These are phyloP conservation scores for Trypethelium eluteriae DNA, from an alignment of 495 filamentous ascomycete species.

Conservation along the genomic window DNA sequence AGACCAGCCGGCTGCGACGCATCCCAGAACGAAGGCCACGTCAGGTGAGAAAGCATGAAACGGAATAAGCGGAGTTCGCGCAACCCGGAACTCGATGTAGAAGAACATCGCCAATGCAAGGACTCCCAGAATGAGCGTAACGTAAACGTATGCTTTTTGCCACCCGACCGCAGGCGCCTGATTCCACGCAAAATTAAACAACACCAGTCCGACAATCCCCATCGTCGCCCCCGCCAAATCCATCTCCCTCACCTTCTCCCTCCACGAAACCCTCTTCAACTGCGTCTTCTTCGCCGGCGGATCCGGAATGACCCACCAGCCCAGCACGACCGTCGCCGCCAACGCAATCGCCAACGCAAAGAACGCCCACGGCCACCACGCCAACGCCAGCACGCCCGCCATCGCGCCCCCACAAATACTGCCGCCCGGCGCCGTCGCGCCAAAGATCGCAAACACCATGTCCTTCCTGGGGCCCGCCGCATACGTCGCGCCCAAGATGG, in stretches of 20 bases:
- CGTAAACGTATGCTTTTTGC: slow-evolving; percentile 46
- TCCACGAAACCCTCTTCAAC: slow-evolving; percentile 24
- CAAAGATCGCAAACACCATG: slow-evolving; percentile 58
- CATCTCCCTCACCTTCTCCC: slow-evolving; percentile 31
- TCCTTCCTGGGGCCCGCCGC: slow-evolving; percentile 48
- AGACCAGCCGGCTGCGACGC: slow-evolving; percentile 52
- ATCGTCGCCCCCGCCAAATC: slow-evolving; percentile 45
- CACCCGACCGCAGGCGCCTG: slow-evolving; percentile 55
- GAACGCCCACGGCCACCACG: slow-evolving; percentile 63
- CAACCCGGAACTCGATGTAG: slow-evolving; percentile 42
- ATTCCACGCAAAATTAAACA: slow-evolving; percentile 48
- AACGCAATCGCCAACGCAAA: slow-evolving; percentile 49
- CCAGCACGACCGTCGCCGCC: slow-evolving; percentile 36
- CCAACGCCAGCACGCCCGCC: slow-evolving; percentile 43
- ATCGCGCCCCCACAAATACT: slow-evolving; percentile 46
- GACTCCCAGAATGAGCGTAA: slow-evolving; percentile 50
- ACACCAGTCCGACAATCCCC: slow-evolving; percentile 50
- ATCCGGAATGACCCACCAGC: slow-evolving; percentile 44
- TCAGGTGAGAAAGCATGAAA: slow-evolving; percentile 43
- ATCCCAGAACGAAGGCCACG: slow-evolving; percentile 47
- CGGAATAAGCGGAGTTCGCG: slow-evolving; percentile 48
- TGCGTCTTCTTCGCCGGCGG: neutral
- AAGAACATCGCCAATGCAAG: slow-evolving; percentile 45
- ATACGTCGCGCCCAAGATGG: slow-evolving; percentile 46
- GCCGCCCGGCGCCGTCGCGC: slow-evolving; percentile 52